phyloP scores from a whole-genome alignment of 176 grass and related monocot species.

The Hsuehochloa calcarea region DNA sequence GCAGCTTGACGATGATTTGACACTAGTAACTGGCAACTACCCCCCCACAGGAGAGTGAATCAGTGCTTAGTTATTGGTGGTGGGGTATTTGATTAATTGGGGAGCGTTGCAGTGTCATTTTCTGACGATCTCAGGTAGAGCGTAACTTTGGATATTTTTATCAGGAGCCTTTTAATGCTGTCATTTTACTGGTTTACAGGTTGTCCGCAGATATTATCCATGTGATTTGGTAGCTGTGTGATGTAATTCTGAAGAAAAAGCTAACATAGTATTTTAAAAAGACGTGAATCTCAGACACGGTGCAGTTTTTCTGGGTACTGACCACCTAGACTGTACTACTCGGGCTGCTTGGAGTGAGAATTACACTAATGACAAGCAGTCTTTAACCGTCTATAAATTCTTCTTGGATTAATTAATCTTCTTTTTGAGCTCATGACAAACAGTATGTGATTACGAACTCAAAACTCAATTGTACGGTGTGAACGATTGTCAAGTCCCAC shows the following conservation, averaged over 20 bases:
- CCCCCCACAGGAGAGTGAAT: conserved; percentile 12
- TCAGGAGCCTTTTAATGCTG: background rate
- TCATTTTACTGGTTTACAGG: conserved; percentile 40
- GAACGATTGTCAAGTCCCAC: background rate
- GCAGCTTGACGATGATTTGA: background rate
- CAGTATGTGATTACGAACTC: background rate
- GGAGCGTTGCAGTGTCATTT: conserved; percentile 31
- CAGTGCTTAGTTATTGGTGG: background rate
- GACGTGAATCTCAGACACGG: background rate
- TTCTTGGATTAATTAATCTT: background rate
- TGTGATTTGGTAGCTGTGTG: background rate
- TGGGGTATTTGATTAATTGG: conserved; percentile 28
- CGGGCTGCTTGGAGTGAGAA: background rate
- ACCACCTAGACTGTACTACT: background rate
- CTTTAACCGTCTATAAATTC: background rate
- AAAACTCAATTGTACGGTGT: background rate
- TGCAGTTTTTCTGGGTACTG: background rate
- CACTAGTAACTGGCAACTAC: conserved; percentile 1
- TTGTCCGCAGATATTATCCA: conserved; percentile 3
- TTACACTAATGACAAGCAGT: background rate
- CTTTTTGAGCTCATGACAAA: background rate
- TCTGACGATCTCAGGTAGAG: conserved; percentile 8
- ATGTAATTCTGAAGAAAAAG: background rate
- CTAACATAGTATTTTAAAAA: background rate
- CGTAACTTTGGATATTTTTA: conserved; percentile 10